phyloP scores from a whole-genome alignment of 2,329 filamentous ascomycete genomes.

The Aureobasidium sp. region DNA sequence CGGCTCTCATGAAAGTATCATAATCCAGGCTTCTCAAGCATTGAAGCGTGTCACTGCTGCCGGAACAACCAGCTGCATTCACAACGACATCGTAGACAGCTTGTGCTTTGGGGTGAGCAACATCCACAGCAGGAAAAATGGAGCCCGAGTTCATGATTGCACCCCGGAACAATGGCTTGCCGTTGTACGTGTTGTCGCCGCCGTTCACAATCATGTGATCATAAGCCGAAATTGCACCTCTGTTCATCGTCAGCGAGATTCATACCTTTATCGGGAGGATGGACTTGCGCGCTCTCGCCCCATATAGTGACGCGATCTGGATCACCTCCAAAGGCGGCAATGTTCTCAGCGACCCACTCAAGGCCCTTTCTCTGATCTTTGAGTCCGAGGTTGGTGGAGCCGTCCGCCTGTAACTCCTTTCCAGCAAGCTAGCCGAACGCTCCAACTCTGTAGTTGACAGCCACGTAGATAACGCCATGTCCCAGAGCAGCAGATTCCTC shows the following conservation, averaged over 20 bases:
- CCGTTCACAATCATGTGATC: constrained; percentile 68
- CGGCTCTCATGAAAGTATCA: constrained; percentile 48
- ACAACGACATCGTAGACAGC: constrained; percentile 41
- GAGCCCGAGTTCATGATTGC: constrained; percentile 71
- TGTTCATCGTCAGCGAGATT: constrained; percentile 15
- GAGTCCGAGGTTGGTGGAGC: constrained; percentile 27
- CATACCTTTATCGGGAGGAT: constrained; percentile 29
- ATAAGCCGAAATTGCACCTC: constrained; percentile 55
- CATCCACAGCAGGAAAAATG: constrained; percentile 39
- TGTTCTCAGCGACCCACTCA: constrained; percentile 25
- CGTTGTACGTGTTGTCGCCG: constrained; percentile 66
- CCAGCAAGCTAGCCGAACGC: constrained; percentile 29
- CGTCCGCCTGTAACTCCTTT: constrained; percentile 26
- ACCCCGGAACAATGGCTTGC: constrained; percentile 62
- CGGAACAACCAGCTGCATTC: constrained; percentile 36
- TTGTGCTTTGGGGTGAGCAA: constrained; percentile 60
- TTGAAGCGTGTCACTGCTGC: constrained; percentile 34
- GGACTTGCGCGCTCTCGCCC: constrained; percentile 53
- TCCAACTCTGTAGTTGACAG: constrained; percentile 57
- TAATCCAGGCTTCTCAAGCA: constrained; percentile 42
- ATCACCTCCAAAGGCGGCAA: constrained; percentile 70
- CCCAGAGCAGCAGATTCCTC: constrained; percentile 36
- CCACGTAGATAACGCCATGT: constrained; percentile 64
- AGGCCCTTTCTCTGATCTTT: constrained; percentile 24
- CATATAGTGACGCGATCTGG: constrained; percentile 70